Base-by-base conservation (phyloP, 257 asterid genomes). In the Asclepias syriaca region DNA sequence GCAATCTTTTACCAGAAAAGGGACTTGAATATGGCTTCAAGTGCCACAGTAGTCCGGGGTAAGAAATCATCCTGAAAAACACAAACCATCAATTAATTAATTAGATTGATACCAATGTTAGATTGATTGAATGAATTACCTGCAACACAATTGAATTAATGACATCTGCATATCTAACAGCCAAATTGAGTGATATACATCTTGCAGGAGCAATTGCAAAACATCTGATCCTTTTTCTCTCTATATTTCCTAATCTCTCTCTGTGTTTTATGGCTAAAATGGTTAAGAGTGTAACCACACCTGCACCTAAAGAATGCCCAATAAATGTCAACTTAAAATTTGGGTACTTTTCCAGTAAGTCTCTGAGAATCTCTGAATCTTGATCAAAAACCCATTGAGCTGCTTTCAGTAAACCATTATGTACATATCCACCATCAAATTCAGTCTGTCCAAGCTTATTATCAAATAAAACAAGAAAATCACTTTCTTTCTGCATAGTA, bases 291-390 rank as follows among this genome's bases (percentile, higher is more conserved):
- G 99, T 95, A 71, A 78, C 98, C 1, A 92, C 98, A 18, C 99
- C 99, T 0, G 99, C 98, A 50, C 99, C 99, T 19, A 95, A 83
- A 4, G 99, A 95, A 84, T 95, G 99, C 22, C 99, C 98, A 3
- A 79, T 89, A 80, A 92, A 95, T 1, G 99, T 90, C 96, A 95
- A 86, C 48, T 77, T 84, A 71, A 90, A 92, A 16, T 78, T 74
- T 0, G 87, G 86, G 78, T 87, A 60, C 81, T 72, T 87, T 67
- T 76, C 93, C 16, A 90, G 80, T 4, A 92, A 80, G 58, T 83
- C 89, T 74, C 81, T 84, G 79, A 95, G 75, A 51, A 83, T 19
- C 72, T 61, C 92, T 24, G 85, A 85, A 79, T 86, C 98, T 64
- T 81, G 85, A 51, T 88, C 91, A 75, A 89, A 82, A 77, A 95